Percentiles rank a stretch among this genome's conserved stretches.
Conservation (phyloP, 2,329 filamentous ascomycete species). For the Diplodia sapinea region DNA sequence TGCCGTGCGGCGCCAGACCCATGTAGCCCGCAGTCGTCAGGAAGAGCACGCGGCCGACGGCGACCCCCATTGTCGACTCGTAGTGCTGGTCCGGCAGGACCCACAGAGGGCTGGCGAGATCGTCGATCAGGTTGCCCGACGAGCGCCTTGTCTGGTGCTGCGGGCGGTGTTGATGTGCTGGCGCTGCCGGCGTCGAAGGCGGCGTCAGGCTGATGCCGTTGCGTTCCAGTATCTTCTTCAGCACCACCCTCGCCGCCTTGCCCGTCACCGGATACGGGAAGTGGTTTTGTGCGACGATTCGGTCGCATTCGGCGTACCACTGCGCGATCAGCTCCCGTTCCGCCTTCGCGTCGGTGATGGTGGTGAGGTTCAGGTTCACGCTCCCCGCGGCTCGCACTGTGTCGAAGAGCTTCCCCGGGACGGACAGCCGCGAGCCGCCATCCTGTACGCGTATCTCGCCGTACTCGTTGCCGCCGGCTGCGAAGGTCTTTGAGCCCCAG, state of each 20-base stretch:
- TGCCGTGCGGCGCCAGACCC: slow-evolving; percentile 30
- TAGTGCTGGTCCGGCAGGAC: slow-evolving; percentile 24
- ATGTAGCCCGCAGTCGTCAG: slow-evolving; percentile 27
- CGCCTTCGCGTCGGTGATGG: slow-evolving; percentile 8
- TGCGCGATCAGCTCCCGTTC: slow-evolving; percentile 22
- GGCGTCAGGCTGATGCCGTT: slow-evolving; percentile 10
- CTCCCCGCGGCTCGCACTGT: slow-evolving; percentile 14
- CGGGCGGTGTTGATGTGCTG: not conserved
- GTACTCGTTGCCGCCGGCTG: slow-evolving; percentile 19
- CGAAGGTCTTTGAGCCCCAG: slow-evolving; percentile 23
- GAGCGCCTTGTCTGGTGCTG: slow-evolving; percentile 9
- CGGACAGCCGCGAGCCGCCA: slow-evolving; percentile 3
- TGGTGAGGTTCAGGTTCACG: slow-evolving; percentile 19
- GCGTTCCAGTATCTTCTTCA: slow-evolving; percentile 25
- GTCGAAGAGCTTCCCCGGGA: slow-evolving; percentile 26
- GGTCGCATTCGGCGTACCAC: slow-evolving; percentile 26
- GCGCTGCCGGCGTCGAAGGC: not conserved
- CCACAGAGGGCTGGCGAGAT: slow-evolving; percentile 26
- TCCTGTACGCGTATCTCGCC: slow-evolving; percentile 18
- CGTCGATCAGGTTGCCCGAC: slow-evolving; percentile 31
- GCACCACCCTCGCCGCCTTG: slow-evolving; percentile 5
- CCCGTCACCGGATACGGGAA: slow-evolving; percentile 24
- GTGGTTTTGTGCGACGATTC: slow-evolving; percentile 11
- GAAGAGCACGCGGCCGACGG: slow-evolving; percentile 30
- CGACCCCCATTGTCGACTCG: slow-evolving; percentile 27